Evolutionary conservation across 495 filamentous ascomycete species (phyloP).

Genomic region (Antarctomyces pellizariae): DNA sequence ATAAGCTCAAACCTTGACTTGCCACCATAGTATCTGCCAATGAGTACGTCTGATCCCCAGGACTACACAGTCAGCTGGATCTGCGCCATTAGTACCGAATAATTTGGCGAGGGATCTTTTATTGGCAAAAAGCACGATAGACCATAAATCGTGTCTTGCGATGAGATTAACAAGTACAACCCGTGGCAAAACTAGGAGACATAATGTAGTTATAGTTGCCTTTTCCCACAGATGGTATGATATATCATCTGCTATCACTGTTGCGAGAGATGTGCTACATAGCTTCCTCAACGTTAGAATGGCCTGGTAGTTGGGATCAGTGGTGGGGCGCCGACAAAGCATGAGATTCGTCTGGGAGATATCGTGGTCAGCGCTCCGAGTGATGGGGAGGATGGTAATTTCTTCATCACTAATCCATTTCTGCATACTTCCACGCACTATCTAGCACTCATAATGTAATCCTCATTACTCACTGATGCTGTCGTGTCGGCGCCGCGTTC

Average conservation of each 20-base stretch:
- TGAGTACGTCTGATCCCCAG: too few species aligned
- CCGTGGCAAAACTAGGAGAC: constrained; percentile 14
- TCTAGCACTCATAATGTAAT: too few species aligned
- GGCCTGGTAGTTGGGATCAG: constrained; percentile 3
- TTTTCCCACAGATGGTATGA: constrained; percentile 11
- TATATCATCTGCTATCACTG: constrained; percentile 3
- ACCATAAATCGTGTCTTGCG: constrained; percentile 7
- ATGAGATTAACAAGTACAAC: constrained; percentile 15
- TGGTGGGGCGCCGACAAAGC: constrained; percentile 3
- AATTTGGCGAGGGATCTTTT: constrained; percentile 13
- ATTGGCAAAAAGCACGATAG: constrained; percentile 13
- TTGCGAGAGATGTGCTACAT: constrained; percentile 4
- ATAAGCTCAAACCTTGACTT: too few species aligned
- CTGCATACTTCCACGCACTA: too few species aligned
- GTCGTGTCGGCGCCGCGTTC: too few species aligned
- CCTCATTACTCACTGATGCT: too few species aligned
- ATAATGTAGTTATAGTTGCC: constrained; percentile 16
- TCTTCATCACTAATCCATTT: too few species aligned
- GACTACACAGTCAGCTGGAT: constrained; percentile 18
- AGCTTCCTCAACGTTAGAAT: constrained; percentile 3
- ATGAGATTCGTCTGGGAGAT: constrained; percentile 6
- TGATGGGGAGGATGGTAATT: constrained; percentile 11
- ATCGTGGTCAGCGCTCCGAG: constrained; percentile 8
- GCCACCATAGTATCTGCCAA: too few species aligned
- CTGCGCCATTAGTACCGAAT: constrained; percentile 13